Evolutionary conservation across 768 basidiomycete genomes (phyloP), one percentile per base, ranked within the genome.

Genomic region (Mrakia gelida): DNA sequence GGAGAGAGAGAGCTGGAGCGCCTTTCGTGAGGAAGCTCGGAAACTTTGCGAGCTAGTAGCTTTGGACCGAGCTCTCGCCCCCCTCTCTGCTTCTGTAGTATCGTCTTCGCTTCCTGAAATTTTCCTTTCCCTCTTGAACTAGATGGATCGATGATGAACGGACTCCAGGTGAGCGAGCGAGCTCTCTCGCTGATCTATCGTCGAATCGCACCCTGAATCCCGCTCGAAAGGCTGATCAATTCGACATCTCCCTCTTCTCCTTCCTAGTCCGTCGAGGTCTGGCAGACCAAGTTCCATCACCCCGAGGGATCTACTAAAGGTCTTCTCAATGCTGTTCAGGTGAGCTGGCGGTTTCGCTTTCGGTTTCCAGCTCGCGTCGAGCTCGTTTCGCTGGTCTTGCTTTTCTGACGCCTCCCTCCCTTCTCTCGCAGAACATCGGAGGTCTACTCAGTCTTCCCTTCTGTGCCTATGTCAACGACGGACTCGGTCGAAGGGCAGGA

Each of bases 261-360:
- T 56, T 56, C 54, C n/a, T 45, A 59, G 59, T 59, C 59, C 59
- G 43, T 63, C n/a, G 59, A 59, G 1, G 59, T 59, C 7, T 59
- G 59, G 59, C 7, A 28, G 9, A 15, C 59, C 26, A 59, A 73
- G 71, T 78, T 78, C 59, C 18, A 71, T 59, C n/a, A 78, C 61
- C 72, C 77, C 1, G 18, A 72, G 43, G 76, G 73, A 61, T 86
- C 88, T 45, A 89, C 85, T 80, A 87, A 92, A 43, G 91, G 91
- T 82, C 84, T 92, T n/a, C 87, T 92, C 71, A 91, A 91, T 81
- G 91, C 91, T 76, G 91, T 92, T 74, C 91, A 92, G 90, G 59
- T 59, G 59, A 28, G 59, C 26, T 28, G n/a, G 3, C 16, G 49
- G 1, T 8, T 56, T 5, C 59, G 26, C n/a, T 28, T 28, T 59